These are phyloP conservation scores for Singerocomus inundabilis DNA, from an alignment of 1,284 basidiomycete genomes.

Conservation along the genomic window DNA sequence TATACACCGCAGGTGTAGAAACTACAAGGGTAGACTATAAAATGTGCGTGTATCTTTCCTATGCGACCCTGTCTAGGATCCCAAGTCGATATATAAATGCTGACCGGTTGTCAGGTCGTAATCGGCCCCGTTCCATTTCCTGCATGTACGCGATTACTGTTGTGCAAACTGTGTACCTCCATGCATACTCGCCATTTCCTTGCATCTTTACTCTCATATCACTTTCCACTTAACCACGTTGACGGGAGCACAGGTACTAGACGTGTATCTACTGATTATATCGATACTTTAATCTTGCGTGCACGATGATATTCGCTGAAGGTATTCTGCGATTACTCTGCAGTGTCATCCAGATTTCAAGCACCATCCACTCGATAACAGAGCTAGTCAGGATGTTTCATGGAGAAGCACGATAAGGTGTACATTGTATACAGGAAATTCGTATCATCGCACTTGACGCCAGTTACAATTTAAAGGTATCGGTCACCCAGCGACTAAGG, in stretches of 20 bases:
- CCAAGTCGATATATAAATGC: slow-evolving; percentile 38
- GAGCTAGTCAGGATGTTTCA: not conserved
- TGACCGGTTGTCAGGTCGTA: slow-evolving; percentile 74
- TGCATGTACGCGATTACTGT: slow-evolving; percentile 2
- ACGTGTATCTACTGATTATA: slow-evolving; percentile 8
- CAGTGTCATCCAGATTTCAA: not conserved
- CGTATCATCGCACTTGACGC: not conserved
- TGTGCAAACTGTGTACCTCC: slow-evolving; percentile 12
- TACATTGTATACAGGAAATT: slow-evolving; percentile 4
- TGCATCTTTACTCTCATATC: not conserved
- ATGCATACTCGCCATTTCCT: slow-evolving; percentile 2
- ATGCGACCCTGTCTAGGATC: slow-evolving; percentile 8
- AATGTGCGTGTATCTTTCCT: slow-evolving; percentile 62
- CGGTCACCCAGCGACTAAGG: slow-evolving; percentile 29
- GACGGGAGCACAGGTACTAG: slow-evolving; percentile 29
- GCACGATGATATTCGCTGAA: not conserved
- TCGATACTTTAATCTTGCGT: slow-evolving; percentile 3
- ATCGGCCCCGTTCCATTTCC: slow-evolving; percentile 26
- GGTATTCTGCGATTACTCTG: not conserved
- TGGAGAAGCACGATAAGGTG: not conserved
- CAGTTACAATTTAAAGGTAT: slow-evolving; percentile 19
- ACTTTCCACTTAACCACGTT: slow-evolving; percentile 4
- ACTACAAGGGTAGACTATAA: slow-evolving; percentile 61
- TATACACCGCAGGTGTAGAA: slow-evolving; percentile 53
- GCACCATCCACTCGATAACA: not conserved